Percentiles rank a stretch among this genome's conserved stretches.
phyloP scores from a whole-genome alignment of 177 flowering plant genomes.

The Vitis hybrid region DNA sequence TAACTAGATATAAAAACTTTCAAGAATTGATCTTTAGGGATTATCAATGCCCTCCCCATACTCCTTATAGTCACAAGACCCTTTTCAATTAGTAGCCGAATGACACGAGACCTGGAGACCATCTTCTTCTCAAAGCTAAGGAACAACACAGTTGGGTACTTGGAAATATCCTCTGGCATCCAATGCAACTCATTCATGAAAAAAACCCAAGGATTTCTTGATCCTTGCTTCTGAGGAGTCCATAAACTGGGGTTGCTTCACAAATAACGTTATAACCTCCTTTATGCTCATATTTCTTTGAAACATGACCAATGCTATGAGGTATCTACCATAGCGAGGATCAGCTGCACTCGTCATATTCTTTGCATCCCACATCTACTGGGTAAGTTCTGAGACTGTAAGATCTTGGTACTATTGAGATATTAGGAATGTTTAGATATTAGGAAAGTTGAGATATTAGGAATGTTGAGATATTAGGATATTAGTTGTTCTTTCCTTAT shows the following conservation, averaged over 20 bases:
- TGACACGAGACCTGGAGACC: conserved; percentile 2
- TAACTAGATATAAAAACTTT: neutral
- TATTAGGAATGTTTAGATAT: too few relatives aligned
- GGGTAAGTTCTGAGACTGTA: too few relatives aligned
- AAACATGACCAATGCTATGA: too few relatives aligned
- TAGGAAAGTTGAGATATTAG: too few relatives aligned
- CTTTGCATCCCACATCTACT: too few relatives aligned
- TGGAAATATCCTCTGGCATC: neutral
- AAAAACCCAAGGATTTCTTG: conserved; percentile 6
- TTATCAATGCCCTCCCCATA: neutral
- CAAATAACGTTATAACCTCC: conserved; percentile 4
- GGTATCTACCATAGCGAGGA: too few relatives aligned
- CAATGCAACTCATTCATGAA: conserved; percentile 5
- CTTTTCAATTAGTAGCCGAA: neutral
- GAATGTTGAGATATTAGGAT: too few relatives aligned
- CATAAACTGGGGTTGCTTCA: conserved; percentile 7
- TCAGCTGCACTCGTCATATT: too few relatives aligned
- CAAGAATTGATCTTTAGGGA: neutral
- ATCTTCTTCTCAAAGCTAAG: conserved; percentile 11
- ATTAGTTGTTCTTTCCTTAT: too few relatives aligned
- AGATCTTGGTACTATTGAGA: too few relatives aligned
- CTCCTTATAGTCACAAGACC: neutral
- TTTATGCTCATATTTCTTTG: neutral
- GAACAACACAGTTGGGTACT: neutral
- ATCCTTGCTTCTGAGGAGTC: neutral